These are phyloP conservation scores for Saturnispora galanensis DNA, from an alignment of 805 yeast species.

Conservation along the genomic window DNA sequence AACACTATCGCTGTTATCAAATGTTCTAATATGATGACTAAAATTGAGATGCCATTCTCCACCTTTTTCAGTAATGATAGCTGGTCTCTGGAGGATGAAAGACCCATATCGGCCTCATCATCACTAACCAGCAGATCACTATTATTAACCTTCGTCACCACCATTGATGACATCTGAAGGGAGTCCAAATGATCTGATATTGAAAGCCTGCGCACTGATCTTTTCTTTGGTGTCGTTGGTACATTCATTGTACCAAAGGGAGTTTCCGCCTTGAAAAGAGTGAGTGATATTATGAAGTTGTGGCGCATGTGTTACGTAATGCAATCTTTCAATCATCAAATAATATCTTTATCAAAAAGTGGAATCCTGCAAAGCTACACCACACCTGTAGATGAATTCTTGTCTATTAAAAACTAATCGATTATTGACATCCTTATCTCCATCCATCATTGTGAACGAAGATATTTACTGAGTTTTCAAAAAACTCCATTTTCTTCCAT, in stretches of 20 bases:
- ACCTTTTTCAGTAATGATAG: conserved; percentile 7
- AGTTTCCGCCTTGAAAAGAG: too few species aligned
- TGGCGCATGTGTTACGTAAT: too few species aligned
- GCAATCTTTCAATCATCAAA: too few species aligned
- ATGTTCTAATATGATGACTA: conserved; percentile 21
- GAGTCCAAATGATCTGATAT: conserved; percentile 5
- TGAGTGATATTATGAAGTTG: too few species aligned
- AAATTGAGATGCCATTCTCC: conserved; percentile 17
- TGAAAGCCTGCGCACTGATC: background rate
- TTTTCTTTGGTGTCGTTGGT: background rate
- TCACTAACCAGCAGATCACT: background rate
- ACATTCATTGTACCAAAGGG: background rate
- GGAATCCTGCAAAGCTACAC: too few species aligned
- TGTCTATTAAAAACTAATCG: too few species aligned
- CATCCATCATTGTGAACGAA: too few species aligned
- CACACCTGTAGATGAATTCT: too few species aligned
- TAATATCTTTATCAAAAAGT: too few species aligned
- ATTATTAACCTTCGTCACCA: background rate
- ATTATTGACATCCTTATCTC: too few species aligned
- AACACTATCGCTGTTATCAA: conserved; percentile 19
- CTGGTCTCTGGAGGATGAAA: background rate
- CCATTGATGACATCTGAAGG: conserved; percentile 1
- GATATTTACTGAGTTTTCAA: too few species aligned
- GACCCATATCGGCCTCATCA: background rate
- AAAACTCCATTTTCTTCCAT: too few species aligned